phyloP scores from a whole-genome alignment of 345 rosid genomes.

The Gossypium longicalyx region DNA sequence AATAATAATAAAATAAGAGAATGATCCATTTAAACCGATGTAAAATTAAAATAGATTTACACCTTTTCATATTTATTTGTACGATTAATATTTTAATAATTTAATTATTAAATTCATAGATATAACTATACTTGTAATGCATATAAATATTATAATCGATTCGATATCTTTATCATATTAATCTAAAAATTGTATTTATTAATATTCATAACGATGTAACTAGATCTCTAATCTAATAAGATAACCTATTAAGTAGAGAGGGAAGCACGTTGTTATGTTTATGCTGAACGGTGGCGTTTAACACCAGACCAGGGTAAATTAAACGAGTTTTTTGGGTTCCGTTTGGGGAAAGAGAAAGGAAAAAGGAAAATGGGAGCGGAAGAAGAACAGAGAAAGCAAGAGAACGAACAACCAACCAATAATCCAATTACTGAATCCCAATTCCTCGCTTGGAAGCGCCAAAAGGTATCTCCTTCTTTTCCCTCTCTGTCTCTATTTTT shows the following conservation, averaged over 20 bases:
- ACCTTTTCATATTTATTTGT: too few relatives aligned
- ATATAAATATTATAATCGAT: too few relatives aligned
- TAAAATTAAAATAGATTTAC: too few relatives aligned
- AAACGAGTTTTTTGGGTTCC: not conserved
- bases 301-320: too few relatives aligned
- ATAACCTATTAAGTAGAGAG: not conserved
- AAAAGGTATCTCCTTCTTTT: not conserved
- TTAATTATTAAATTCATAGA: rapidly evolving
- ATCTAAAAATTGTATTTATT: too few relatives aligned
- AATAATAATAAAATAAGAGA: too few relatives aligned
- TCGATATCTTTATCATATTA: too few relatives aligned
- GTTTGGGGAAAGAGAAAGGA: conserved; percentile 4
- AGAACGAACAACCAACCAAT: conserved; percentile 19
- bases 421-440: conserved; percentile 40
- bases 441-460: conserved; percentile 66
- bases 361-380: conserved; percentile 52
- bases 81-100: too few relatives aligned
- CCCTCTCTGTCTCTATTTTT: not conserved
- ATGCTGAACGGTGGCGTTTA: not conserved
- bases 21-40: too few relatives aligned
- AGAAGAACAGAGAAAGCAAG: conserved; percentile 20
- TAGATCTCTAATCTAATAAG: too few relatives aligned
- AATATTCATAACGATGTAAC: too few relatives aligned
- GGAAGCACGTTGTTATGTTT: not conserved
- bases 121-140: too few relatives aligned